Conservation (phyloP, 2,329 filamentous ascomycete genomes). For the Botrytis porri region DNA sequence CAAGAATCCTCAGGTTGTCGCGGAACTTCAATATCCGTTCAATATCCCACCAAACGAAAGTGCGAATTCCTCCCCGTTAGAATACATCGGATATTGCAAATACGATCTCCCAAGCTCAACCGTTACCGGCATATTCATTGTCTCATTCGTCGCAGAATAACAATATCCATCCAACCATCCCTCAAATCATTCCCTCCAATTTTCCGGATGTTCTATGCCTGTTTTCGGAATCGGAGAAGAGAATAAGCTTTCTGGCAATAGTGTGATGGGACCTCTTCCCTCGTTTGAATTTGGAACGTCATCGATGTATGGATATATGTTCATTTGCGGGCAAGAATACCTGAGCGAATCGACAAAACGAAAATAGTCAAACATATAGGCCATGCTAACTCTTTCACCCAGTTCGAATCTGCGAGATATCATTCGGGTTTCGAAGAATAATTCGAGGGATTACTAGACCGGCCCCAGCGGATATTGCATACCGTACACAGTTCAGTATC, state of each 20-base stretch:
- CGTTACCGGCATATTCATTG: slow-evolving; percentile 20
- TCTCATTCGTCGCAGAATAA: not conserved
- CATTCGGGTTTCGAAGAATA: slow-evolving; percentile 20
- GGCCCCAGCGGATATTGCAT: slow-evolving; percentile 34
- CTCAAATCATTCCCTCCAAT: not conserved
- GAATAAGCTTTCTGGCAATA: slow-evolving; percentile 6
- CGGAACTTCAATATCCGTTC: slow-evolving; percentile 32
- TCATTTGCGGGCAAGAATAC: slow-evolving; percentile 30
- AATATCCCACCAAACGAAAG: slow-evolving; percentile 30
- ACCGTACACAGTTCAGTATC: slow-evolving; percentile 35
- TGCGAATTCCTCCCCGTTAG: slow-evolving; percentile 26
- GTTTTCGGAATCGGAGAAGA: not conserved
- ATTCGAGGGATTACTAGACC: slow-evolving; percentile 31
- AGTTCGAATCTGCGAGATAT: slow-evolving; percentile 20
- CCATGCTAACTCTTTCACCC: slow-evolving; percentile 24
- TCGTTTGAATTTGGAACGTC: slow-evolving; percentile 7
- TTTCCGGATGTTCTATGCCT: not conserved
- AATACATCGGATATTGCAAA: slow-evolving; percentile 30
- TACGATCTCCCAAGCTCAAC: slow-evolving; percentile 29
- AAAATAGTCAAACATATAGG: slow-evolving; percentile 31
- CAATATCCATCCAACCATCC: not conserved
- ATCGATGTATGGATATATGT: slow-evolving; percentile 21
- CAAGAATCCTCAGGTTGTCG: slow-evolving; percentile 27
- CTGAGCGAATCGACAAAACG: slow-evolving; percentile 30
- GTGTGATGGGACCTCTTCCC: slow-evolving; percentile 4